Evolutionary conservation across 2,329 filamentous ascomycete species (phyloP).

Genomic region (Ophiostoma ips): DNA sequence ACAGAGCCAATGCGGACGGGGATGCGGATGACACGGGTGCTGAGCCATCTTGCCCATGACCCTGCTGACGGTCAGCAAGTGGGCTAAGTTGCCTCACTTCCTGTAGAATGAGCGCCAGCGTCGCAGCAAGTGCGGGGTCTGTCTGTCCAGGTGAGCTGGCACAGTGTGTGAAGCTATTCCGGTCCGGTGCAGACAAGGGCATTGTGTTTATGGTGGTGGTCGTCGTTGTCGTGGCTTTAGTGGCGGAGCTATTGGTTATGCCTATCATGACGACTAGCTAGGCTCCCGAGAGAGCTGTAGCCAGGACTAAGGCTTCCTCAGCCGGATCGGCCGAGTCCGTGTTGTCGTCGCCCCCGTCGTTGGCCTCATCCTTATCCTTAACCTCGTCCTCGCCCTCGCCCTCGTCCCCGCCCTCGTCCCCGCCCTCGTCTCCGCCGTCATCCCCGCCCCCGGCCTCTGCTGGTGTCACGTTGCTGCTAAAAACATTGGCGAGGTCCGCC

Average conservation of each 20-base stretch:
- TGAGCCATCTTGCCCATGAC: neutral
- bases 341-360: too few species aligned
- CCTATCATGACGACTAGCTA: too few species aligned
- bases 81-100: neutral
- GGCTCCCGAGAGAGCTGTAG: too few species aligned
- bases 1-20: neutral
- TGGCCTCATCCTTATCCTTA: too few species aligned
- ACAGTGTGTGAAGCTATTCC: neutral
- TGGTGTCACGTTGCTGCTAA: neutral
- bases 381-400: neutral
- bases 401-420: neutral
- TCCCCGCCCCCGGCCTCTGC: neutral
- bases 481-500: neutral
- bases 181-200: too few species aligned
- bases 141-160: neutral
- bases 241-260: too few species aligned
- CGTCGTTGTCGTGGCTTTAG: too few species aligned
- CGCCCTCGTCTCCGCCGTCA: neutral
- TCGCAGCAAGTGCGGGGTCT: neutral
- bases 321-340: too few species aligned
- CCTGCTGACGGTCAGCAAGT: neutral
- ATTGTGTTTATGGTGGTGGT: too few species aligned
- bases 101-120: neutral
- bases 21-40: too few species aligned
- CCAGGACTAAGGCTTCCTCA: too few species aligned